Base-by-base conservation (phyloP, 805 yeast genomes). In the Pichia cabralensis region DNA sequence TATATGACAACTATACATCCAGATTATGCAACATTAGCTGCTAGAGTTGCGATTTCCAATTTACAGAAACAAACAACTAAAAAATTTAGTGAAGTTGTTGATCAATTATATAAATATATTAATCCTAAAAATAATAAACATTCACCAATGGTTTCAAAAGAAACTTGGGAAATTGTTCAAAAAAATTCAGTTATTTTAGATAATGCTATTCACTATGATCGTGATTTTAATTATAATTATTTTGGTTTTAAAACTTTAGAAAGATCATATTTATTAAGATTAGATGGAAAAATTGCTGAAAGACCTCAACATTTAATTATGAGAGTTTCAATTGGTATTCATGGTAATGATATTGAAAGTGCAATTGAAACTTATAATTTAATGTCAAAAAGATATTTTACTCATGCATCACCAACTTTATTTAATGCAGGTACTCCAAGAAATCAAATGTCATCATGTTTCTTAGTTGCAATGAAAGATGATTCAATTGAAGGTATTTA, bases 1-100 rank as follows among this genome's bases (percentile, higher is more conserved):
- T 82, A 80, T 55, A 84, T 92, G 96, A 86, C 96, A 39, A 89
- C 97, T 10, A 74, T 83, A 43, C 97, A 89, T 59, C 97, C 97
- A n/a, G 97, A 92, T 62, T 88, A 89, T 51, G 96, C 96, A 19
- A 76, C 78, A 28, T 69, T 86, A 49, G 96, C 96, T 35, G 96
- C 97, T 23, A 78, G 98, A 64, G 80, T 89, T 41, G 96, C 97
- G 15, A 79, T 92, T 36, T 83, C 96, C 27, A 85, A 85, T 58
- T 69, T 92, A 54, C 96, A 89, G 66, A 88, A 88, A 62, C 95
- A 86, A 63, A 88, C 96, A 34, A 81, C 85, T 41, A 81, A 82
- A 60, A 80, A 70, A 52, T 89, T 82, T 50, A 79, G 94, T 26
- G 76, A 75, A 48, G 94, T 85, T 31, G 63, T 82, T 36, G 69